Conservation (phyloP, 768 basidiomycete genomes). For the Megacollybia marginata region DNA sequence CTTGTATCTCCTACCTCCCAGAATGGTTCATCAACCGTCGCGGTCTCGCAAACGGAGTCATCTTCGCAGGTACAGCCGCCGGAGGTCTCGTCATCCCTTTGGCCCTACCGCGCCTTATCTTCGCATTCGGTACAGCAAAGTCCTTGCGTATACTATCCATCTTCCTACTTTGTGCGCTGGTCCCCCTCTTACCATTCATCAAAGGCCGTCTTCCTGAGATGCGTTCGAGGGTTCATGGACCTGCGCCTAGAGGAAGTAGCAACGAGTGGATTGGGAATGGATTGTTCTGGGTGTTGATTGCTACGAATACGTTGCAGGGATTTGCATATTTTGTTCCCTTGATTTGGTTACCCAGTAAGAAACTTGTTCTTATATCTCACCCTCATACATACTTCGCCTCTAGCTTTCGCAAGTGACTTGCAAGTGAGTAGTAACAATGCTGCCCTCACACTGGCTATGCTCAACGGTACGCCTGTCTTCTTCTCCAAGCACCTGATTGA, state of each 20-base stretch:
- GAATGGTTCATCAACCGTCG: conserved; percentile 25
- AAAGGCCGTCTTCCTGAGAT: conserved; percentile 16
- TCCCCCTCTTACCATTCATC: conserved; percentile 17
- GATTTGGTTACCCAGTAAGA: conserved; percentile 18
- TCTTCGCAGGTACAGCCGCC: conserved; percentile 20
- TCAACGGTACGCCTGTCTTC: conserved; percentile 14
- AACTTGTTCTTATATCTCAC: not conserved
- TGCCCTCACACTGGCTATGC: conserved; percentile 15
- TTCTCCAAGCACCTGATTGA: not conserved
- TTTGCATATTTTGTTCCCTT: conserved; percentile 20
- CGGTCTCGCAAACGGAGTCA: conserved; percentile 23
- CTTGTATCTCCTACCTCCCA: conserved; percentile 18
- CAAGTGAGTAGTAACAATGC: conserved; percentile 12
- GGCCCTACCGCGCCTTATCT: conserved; percentile 17
- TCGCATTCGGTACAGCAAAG: conserved; percentile 10
- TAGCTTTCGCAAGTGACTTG: conserved; percentile 19
- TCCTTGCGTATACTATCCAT: conserved; percentile 18
- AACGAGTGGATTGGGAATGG: conserved; percentile 9
- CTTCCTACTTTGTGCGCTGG: conserved; percentile 7
- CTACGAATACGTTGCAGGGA: conserved; percentile 17
- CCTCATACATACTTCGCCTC: not conserved
- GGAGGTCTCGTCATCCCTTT: conserved; percentile 22
- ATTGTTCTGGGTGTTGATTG: conserved; percentile 14
- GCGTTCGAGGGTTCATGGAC: conserved; percentile 4
- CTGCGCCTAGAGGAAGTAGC: not conserved